Base-by-base conservation (phyloP, 208 protist species). In the Novymonas esmeraldas region DNA sequence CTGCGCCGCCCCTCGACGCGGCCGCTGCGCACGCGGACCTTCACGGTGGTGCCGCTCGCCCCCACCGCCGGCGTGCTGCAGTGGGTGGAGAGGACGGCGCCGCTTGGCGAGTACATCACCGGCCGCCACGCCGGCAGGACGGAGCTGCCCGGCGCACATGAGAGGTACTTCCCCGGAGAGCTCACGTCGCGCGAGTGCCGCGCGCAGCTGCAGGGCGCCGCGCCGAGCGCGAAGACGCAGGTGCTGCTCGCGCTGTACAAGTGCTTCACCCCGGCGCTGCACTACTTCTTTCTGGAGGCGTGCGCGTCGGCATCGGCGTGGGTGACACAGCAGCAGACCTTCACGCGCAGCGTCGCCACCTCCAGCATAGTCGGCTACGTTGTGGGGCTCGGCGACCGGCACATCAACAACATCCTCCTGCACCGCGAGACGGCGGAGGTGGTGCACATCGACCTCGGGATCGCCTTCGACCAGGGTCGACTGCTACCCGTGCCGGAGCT, bases 351-450 rank as follows among this genome's bases (percentile, higher is more conserved):
- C 70, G 87, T 97, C 0, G 98, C 98, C 0, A 75, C 82, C 0
- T 86, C 69, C 48, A 95, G 84, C 45, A 96, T 99, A 51, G 71
- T 99, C 13, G 97, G 98, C 38, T 99, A 98, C 84, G 44, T 98
- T 7, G 76, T 99, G 2, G 98, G 98, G 14, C 83, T 99, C 14
- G 98, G 98, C 6, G 98, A 99, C 73, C 84, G 98, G 18, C 98
- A 99, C 76, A 62, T 75, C 38, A 90, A 92, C 62, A 99, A 99
- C 80, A 86, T 99, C 10, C 82, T 99, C 1, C 73, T 99, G 11
- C 96, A 99, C 69, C 70, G 54, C 6, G 60, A 59, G 20, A 94
- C 89, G 0, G 97, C 87, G 3, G 93, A 98, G 65, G 60, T 98
- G 28, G 84, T 99, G 33, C 95, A 98, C 63, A 99, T 99, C 70